A percentile compares a stretch with the other conserved stretches of the same genome.
Conservation (phyloP, 306 rosid genomes). For the Malus orientalis region DNA sequence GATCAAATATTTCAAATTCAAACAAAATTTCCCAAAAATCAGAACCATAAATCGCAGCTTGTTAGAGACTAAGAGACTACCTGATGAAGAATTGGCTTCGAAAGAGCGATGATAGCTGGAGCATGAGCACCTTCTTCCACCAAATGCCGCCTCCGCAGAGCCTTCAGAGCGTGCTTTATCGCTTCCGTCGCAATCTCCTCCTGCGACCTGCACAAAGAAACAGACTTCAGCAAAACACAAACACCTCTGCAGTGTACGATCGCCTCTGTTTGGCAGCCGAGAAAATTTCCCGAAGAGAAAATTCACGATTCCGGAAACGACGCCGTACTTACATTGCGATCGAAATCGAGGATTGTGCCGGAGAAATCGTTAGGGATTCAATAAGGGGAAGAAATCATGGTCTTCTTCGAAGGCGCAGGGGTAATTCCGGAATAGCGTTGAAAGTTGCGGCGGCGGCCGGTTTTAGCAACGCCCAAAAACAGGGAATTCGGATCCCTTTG, state of each 20-base stretch:
- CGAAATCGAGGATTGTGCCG: not conserved
- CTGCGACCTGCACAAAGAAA: slow-evolving; percentile 29
- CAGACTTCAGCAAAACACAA: slow-evolving; percentile 2
- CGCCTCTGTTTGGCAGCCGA: slow-evolving; percentile 12
- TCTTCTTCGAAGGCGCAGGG: not conserved
- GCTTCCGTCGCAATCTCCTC: slow-evolving; percentile 48
- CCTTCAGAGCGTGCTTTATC: slow-evolving; percentile 69
- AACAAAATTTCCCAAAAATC: not conserved
- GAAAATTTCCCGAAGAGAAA: not conserved
- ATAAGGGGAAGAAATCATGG: not conserved
- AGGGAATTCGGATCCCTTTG: not conserved
- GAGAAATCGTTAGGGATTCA: not conserved
- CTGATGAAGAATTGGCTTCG: slow-evolving; percentile 64
- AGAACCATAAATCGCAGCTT: slow-evolving; percentile 1
- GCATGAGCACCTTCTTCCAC: slow-evolving; percentile 95
- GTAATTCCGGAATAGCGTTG: not conserved
- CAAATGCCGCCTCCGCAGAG: slow-evolving; percentile 82
- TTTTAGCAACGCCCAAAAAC: not conserved
- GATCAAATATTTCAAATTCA: not conserved
- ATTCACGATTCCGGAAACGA: not conserved
- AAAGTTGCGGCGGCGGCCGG: not conserved
- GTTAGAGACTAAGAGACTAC: slow-evolving; percentile 15
- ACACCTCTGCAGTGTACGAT: slow-evolving; percentile 1
- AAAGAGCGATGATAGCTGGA: slow-evolving; percentile 72
- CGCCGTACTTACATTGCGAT: not conserved